Conservation (phyloP, 2,329 filamentous ascomycete genomes). For the Penicillium sp. region DNA sequence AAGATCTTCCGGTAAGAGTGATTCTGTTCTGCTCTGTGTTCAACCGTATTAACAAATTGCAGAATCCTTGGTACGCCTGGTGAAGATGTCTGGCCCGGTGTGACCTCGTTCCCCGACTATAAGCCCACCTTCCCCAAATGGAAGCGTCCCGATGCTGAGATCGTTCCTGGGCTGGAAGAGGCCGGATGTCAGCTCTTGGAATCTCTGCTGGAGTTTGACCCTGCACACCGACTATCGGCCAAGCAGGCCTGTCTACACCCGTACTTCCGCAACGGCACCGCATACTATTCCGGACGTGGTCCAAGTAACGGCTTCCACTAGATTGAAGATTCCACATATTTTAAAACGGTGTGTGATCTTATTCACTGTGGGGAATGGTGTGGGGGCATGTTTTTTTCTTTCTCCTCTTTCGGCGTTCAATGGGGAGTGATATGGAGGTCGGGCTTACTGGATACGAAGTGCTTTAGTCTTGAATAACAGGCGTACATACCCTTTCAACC, state of each 20-base stretch:
- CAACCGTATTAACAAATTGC: slow-evolving; percentile 6
- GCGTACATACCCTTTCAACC: slow-evolving; percentile 27
- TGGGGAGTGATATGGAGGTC: slow-evolving; percentile 27
- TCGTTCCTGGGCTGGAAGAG: slow-evolving; percentile 72
- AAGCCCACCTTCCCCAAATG: slow-evolving; percentile 91
- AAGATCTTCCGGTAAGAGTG: slow-evolving; percentile 77
- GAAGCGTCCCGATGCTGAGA: slow-evolving; percentile 65
- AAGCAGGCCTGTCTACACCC: slow-evolving; percentile 83
- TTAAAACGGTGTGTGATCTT: slow-evolving; percentile 14
- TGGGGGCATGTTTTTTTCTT: slow-evolving; percentile 11
- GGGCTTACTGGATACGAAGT: slow-evolving; percentile 30
- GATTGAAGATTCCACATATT: slow-evolving; percentile 13
- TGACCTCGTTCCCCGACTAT: slow-evolving; percentile 93
- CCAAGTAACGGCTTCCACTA: slow-evolving; percentile 40
- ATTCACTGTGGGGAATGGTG: slow-evolving; percentile 6
- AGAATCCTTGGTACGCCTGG: slow-evolving; percentile 78
- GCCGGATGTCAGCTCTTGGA: slow-evolving; percentile 52
- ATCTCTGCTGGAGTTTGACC: slow-evolving; percentile 78
- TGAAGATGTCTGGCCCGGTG: slow-evolving; percentile 81
- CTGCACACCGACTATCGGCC: slow-evolving; percentile 79
- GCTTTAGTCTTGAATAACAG: slow-evolving; percentile 26
- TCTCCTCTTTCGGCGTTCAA: slow-evolving; percentile 33
- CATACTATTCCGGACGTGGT: slow-evolving; percentile 46
- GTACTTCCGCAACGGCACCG: slow-evolving; percentile 64
- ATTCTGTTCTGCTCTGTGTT: background rate